phyloP scores from a whole-genome alignment of 1,284 basidiomycete species.

The Tremellales sp. region DNA sequence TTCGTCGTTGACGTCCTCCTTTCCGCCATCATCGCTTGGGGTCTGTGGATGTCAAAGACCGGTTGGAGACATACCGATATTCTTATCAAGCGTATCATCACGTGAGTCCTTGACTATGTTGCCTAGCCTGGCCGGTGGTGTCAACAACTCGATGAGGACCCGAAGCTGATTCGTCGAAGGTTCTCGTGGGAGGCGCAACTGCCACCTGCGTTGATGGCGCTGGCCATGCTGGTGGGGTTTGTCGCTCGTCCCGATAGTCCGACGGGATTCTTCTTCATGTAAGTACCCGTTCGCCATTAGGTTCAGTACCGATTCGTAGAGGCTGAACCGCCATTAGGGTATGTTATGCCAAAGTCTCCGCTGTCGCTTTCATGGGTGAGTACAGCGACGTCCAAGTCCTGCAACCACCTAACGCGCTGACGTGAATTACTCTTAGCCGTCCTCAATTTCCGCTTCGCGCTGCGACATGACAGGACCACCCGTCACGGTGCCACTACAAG shows the following conservation, averaged over 20 bases:
- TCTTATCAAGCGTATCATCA: background rate
- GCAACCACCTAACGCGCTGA: no score
- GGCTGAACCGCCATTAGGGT: no score
- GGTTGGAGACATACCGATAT: background rate
- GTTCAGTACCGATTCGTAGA: no score
- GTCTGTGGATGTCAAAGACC: background rate
- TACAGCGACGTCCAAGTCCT: no score
- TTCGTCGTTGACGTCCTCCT: background rate
- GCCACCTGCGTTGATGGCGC: background rate
- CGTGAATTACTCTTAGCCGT: no score
- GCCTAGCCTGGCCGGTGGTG: background rate
- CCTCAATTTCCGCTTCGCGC: no score
- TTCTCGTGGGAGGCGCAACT: background rate
- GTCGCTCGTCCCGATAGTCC: no score
- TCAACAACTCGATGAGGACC: background rate
- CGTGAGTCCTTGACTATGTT: background rate
- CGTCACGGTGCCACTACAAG: no score
- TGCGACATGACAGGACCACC: no score
- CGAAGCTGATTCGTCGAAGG: background rate
- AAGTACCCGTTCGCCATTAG: no score
- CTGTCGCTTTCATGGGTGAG: no score
- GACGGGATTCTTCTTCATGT: background rate
- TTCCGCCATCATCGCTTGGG: background rate
- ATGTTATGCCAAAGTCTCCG: no score
- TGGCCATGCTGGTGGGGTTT: background rate